Evolutionary conservation across 768 basidiomycete genomes (phyloP).

Genomic region (Leccinum disarticulatum): DNA sequence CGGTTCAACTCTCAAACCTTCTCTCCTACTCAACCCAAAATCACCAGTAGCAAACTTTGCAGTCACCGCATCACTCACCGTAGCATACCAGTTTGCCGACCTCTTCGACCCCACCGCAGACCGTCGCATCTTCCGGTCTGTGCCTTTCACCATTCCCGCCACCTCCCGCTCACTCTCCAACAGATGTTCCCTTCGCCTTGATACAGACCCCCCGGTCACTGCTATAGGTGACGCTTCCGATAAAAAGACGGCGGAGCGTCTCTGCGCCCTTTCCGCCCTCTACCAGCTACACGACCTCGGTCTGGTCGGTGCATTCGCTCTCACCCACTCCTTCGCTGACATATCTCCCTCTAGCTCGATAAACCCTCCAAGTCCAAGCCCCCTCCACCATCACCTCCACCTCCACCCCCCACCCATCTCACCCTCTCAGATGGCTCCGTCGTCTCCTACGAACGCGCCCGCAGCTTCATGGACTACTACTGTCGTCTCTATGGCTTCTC

Average conservation of each 20-base stretch:
- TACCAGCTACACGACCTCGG: conserved; percentile 65
- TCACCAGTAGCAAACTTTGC: conserved; percentile 49
- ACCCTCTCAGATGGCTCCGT: conserved; percentile 60
- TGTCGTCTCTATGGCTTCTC: conserved; percentile 76
- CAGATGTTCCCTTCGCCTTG: conserved; percentile 28
- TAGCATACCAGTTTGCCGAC: conserved; percentile 18
- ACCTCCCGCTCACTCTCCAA: conserved; percentile 2
- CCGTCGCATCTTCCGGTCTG: conserved; percentile 24
- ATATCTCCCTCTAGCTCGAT: conserved; percentile 25
- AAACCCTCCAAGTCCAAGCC: conserved; percentile 32
- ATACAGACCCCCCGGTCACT: conserved; percentile 38
- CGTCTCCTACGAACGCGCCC: conserved; percentile 70
- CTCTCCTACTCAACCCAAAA: conserved; percentile 48
- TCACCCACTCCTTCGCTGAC: conserved; percentile 5
- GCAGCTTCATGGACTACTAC: conserved; percentile 94
- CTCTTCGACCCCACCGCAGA: conserved; percentile 16
- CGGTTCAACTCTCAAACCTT: conserved; percentile 25
- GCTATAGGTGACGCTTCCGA: conserved; percentile 61
- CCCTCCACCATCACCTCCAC: background rate
- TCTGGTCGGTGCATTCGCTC: conserved; percentile 49
- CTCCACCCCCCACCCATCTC: conserved; percentile 23
- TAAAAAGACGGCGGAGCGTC: conserved; percentile 65
- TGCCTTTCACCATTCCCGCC: background rate
- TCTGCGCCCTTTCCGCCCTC: conserved; percentile 75
- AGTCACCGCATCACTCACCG: conserved; percentile 5